phyloP scores from a whole-genome alignment of 352 stramenopile genomes.

The Phytophthora vignae region DNA sequence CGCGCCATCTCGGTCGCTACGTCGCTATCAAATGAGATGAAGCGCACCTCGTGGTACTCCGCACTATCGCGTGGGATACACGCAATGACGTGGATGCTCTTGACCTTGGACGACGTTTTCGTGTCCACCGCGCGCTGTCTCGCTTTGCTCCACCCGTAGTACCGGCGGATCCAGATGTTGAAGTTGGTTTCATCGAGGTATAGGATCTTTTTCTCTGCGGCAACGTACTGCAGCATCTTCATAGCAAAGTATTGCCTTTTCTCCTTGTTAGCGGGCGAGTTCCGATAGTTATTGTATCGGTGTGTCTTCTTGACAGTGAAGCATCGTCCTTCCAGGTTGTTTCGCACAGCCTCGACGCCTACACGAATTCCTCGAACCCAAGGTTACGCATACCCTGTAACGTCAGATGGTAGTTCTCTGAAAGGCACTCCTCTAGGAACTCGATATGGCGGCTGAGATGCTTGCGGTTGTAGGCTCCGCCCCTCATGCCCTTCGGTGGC shows the following conservation, averaged over 20 bases:
- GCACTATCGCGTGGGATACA: background rate
- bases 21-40: background rate
- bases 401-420: background rate
- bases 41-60: background rate
- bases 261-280: background rate
- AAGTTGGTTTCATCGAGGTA: conserved; percentile 1
- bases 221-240: background rate
- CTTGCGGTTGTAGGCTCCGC: background rate
- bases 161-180: background rate
- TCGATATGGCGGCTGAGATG: background rate
- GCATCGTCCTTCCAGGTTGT: background rate
- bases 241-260: background rate
- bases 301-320: conserved; percentile 1
- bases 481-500: background rate
- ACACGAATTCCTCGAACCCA: background rate
- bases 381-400: background rate
- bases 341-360: background rate
- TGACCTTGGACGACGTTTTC: background rate
- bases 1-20: background rate
- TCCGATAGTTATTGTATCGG: background rate
- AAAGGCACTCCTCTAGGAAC: background rate
- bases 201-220: background rate
- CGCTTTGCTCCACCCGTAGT: background rate
- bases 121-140: background rate
- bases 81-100: background rate